These are phyloP conservation scores for Lophium mytilinum DNA, from an alignment of 495 filamentous ascomycete genomes.

Conservation along the genomic window DNA sequence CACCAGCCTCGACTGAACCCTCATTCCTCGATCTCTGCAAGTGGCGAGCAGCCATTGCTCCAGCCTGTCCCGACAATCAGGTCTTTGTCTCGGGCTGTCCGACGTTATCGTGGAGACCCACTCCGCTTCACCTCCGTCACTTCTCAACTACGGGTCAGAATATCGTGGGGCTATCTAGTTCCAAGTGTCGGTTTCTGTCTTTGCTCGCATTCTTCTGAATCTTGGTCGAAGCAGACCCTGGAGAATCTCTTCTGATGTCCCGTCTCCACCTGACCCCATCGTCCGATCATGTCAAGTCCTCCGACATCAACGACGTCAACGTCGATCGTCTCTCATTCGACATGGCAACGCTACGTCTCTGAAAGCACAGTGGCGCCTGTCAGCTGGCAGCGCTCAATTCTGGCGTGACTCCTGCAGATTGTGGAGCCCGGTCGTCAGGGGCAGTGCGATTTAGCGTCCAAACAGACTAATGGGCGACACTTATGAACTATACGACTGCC, in stretches of 20 bases:
- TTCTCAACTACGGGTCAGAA: background rate
- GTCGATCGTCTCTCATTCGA: too few relatives aligned
- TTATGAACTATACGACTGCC: background rate
- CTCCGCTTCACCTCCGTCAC: background rate
- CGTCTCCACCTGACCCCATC: too few relatives aligned
- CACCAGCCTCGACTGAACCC: background rate
- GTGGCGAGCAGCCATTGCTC: background rate
- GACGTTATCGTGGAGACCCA: background rate
- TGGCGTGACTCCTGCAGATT: conserved; percentile 6
- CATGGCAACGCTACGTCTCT: conserved; percentile 4
- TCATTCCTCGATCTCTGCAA: background rate
- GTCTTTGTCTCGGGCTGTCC: conserved; percentile 14
- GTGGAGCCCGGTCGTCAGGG: conserved; percentile 3
- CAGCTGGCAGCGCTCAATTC: conserved; percentile 12
- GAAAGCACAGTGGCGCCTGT: conserved; percentile 20
- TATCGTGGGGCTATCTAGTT: background rate
- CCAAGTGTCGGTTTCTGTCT: background rate
- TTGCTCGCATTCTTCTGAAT: too few relatives aligned
- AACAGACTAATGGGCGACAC: background rate
- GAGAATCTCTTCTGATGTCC: too few relatives aligned
- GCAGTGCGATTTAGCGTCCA: background rate
- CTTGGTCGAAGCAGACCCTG: too few relatives aligned
- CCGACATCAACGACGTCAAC: too few relatives aligned
- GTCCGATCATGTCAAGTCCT: too few relatives aligned
- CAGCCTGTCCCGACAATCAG: background rate